Evolutionary conservation across 805 yeast genomes (phyloP).

Genomic region (Lipomyces anomalus): DNA sequence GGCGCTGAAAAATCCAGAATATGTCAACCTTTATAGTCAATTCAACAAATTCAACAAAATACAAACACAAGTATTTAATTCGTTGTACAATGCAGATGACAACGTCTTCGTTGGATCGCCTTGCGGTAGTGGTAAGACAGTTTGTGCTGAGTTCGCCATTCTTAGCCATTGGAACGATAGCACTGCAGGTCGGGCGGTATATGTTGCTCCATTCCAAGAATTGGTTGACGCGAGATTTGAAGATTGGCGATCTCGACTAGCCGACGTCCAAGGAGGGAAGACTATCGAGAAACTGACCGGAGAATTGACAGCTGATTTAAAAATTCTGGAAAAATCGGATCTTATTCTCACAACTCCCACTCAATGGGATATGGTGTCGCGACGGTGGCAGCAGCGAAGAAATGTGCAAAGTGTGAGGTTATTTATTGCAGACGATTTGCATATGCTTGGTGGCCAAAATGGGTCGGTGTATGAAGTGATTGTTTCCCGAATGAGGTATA

Average conservation of each 20-base stretch:
- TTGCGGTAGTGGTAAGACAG: constrained; percentile 72
- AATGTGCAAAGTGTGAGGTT: constrained; percentile 61
- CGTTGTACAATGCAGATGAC: constrained; percentile 52
- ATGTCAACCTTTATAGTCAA: constrained; percentile 39
- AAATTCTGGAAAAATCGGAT: constrained; percentile 54
- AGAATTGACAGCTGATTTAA: constrained; percentile 50
- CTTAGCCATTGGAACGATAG: constrained; percentile 61
- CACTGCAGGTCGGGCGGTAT: constrained; percentile 59
- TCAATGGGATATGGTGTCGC: constrained; percentile 66
- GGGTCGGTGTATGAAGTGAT: constrained; percentile 67
- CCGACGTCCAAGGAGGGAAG: constrained; percentile 52
- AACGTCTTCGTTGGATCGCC: constrained; percentile 64
- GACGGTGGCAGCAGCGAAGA: constrained; percentile 77
- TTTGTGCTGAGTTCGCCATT: constrained; percentile 65
- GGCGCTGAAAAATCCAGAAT: constrained; percentile 47
- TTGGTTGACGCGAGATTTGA: constrained; percentile 43
- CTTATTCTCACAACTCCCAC: constrained; percentile 70
- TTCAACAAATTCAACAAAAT: constrained; percentile 59
- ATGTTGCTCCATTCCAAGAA: constrained; percentile 59
- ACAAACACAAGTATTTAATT: constrained; percentile 65
- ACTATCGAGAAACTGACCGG: constrained; percentile 52
- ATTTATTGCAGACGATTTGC: constrained; percentile 68
- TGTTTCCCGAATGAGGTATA: constrained; percentile 65
- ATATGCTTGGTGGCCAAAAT: constrained; percentile 51
- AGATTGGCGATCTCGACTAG: constrained; percentile 51